Percentiles rank a stretch among this genome's conserved stretches.
phyloP scores from a whole-genome alignment of 2,329 filamentous ascomycete genomes.

The Cordyceps militaris region DNA sequence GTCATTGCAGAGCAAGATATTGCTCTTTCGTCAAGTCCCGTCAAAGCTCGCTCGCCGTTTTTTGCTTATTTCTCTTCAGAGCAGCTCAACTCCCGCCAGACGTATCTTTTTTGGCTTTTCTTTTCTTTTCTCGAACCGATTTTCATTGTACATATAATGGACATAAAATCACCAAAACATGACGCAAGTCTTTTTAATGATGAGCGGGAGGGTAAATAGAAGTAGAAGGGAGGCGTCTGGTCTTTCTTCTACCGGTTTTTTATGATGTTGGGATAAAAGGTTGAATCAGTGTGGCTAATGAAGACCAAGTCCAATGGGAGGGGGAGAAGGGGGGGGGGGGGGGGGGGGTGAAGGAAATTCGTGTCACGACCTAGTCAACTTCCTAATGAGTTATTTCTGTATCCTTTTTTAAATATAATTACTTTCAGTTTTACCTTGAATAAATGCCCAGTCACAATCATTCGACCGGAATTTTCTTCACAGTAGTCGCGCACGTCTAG shows the following conservation, averaged over 20 bases:
- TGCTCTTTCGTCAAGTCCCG: not conserved
- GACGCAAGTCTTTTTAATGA: constrained; percentile 10
- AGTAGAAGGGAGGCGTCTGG: not conserved
- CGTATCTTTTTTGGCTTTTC: not conserved
- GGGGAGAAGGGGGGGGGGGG: not conserved
- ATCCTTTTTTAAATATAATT: not conserved
- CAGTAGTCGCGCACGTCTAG: too few relatives aligned
- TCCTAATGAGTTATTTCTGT: too few relatives aligned
- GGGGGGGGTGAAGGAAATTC: not conserved
- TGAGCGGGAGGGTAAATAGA: not conserved
- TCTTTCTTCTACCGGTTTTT: not conserved
- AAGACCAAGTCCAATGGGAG: not conserved
- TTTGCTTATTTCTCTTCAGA: not conserved
- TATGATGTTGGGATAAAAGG: not conserved
- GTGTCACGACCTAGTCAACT: too few relatives aligned
- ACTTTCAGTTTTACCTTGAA: too few relatives aligned
- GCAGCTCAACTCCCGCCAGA: not conserved
- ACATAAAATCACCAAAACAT: not conserved
- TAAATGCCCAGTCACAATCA: too few relatives aligned
- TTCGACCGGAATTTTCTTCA: too few relatives aligned
- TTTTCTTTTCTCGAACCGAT: not conserved
- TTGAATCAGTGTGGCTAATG: not conserved
- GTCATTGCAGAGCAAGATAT: not conserved
- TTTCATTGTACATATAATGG: constrained; percentile 6
- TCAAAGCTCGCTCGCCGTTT: constrained; percentile 2